phyloP scores from a whole-genome alignment of 1,284 basidiomycete species.

The Puccinia hordei region DNA sequence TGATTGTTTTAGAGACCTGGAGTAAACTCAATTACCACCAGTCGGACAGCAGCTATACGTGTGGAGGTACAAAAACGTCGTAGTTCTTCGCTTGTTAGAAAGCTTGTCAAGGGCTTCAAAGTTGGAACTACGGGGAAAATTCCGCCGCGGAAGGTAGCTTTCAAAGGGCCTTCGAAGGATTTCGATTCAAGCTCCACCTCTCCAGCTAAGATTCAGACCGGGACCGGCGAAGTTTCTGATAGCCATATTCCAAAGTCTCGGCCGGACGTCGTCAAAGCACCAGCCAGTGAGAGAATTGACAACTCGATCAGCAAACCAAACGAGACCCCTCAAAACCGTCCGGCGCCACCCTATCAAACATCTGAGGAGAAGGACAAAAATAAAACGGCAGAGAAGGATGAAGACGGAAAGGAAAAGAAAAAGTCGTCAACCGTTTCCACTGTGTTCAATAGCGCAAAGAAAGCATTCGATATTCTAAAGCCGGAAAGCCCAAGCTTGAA shows the following conservation, averaged over 20 bases:
- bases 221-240: background rate
- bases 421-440: background rate
- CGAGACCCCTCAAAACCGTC: background rate
- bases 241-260: background rate
- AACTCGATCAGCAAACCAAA: background rate
- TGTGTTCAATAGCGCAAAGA: background rate
- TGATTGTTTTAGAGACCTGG: background rate
- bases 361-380: background rate
- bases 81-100: background rate
- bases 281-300: background rate
- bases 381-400: background rate
- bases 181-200: background rate
- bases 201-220: background rate
- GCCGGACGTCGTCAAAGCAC: background rate
- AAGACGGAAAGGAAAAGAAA: background rate
- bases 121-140: background rate
- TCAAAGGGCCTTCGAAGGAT: constrained; percentile 9
- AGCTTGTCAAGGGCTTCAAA: background rate
- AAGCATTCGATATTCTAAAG: background rate
- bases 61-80: background rate
- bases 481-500: background rate
- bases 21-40: background rate
- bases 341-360: background rate
- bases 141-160: background rate
- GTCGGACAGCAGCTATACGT: background rate